Conservation (phyloP, 1,284 basidiomycete species). For the Bondarzewia mesenterica region DNA sequence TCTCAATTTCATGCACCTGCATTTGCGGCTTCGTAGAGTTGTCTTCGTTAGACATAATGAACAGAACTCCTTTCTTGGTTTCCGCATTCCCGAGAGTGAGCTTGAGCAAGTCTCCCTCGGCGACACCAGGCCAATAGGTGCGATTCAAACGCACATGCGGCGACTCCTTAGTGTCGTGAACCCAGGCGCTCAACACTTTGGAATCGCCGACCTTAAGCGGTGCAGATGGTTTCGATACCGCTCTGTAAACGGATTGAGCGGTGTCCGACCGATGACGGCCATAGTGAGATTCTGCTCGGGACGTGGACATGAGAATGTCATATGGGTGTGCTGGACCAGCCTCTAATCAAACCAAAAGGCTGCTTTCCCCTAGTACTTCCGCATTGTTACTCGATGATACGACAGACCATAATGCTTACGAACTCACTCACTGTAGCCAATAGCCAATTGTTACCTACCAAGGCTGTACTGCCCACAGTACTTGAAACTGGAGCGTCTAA, state of each 20-base stretch:
- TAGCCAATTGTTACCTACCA: no score
- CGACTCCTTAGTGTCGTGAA: slow-evolving; percentile 61
- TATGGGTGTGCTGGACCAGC: no score
- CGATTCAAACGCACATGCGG: slow-evolving; percentile 59
- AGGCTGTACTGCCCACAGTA: no score
- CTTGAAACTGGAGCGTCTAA: no score
- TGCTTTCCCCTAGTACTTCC: no score
- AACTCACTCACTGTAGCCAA: no score
- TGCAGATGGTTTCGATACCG: slow-evolving; percentile 17
- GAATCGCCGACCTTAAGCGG: slow-evolving; percentile 55
- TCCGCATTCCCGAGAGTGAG: slow-evolving; percentile 39
- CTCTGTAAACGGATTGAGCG: slow-evolving; percentile 51
- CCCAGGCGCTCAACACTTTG: slow-evolving; percentile 60
- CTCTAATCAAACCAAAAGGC: no score
- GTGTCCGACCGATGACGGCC: slow-evolving; percentile 66
- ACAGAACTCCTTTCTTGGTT: slow-evolving; percentile 48
- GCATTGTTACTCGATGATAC: no score
- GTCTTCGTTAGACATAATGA: slow-evolving; percentile 58
- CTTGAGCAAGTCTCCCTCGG: slow-evolving; percentile 62
- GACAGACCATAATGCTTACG: no score
- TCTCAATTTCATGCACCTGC: slow-evolving; percentile 35
- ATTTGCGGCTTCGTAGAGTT: slow-evolving; percentile 49
- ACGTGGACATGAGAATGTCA: slow-evolving; percentile 37
- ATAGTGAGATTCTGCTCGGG: slow-evolving; percentile 54
- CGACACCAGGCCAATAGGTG: slow-evolving; percentile 64